Conservation (phyloP, 805 yeast species). For the Peterozyma toletana region DNA sequence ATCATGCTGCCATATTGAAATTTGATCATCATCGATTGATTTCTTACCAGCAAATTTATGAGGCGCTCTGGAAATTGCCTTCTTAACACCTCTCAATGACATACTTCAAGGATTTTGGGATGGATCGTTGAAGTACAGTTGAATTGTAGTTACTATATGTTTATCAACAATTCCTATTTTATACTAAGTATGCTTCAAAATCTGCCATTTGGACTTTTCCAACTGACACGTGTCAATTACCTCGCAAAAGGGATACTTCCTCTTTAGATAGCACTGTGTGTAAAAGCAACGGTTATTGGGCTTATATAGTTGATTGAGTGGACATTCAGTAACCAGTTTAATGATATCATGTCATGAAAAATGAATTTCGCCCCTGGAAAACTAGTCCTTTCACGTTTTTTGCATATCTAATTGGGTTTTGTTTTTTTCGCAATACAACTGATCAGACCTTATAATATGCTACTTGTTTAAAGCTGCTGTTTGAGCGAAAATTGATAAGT, state of each 20-base stretch:
- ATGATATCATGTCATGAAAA: no score
- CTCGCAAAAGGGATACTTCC: not conserved
- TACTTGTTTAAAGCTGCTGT: no score
- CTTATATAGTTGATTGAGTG: no score
- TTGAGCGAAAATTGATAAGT: no score
- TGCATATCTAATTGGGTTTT: no score
- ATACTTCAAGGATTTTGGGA: conserved; percentile 8
- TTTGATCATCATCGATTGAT: conserved; percentile 28
- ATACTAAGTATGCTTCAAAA: not conserved
- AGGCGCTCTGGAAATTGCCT: conserved; percentile 28
- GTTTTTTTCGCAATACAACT: no score
- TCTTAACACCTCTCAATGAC: conserved; percentile 28
- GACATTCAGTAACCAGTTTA: no score
- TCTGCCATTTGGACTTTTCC: not conserved
- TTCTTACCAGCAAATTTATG: conserved; percentile 26
- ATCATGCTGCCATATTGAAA: conserved; percentile 37
- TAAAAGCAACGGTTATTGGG: no score
- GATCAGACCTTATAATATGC: no score
- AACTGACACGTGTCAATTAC: not conserved
- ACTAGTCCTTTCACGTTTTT: no score
- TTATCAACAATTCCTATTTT: no score
- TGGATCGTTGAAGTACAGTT: not conserved
- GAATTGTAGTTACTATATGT: not conserved
- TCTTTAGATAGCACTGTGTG: not conserved
- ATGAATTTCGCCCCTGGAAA: no score